Evolutionary conservation across 2,329 filamentous ascomycete genomes (phyloP).

Genomic region (Karstenula rhodostoma): DNA sequence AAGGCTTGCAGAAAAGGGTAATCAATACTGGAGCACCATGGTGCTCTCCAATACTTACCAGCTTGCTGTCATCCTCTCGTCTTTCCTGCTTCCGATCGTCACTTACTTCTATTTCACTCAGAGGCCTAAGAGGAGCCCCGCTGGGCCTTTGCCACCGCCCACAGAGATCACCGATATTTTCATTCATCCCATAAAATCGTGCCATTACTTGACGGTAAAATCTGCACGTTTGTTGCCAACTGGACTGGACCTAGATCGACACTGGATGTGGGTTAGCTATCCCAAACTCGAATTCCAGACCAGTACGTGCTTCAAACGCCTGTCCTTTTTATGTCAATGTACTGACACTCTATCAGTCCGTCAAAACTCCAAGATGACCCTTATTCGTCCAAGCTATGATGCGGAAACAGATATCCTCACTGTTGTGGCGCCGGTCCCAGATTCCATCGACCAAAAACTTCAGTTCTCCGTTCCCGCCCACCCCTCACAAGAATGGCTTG

Average conservation of each 20-base stretch:
- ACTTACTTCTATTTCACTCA: constrained; percentile 39
- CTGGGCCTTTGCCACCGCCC: constrained; percentile 43
- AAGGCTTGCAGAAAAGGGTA: background rate
- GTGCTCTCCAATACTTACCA: constrained; percentile 34
- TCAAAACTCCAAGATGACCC: constrained; percentile 67
- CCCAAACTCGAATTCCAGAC: constrained; percentile 66
- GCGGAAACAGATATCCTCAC: constrained; percentile 56
- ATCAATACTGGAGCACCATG: constrained; percentile 28
- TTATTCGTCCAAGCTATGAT: constrained; percentile 64
- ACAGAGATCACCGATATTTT: constrained; percentile 59
- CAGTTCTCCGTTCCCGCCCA: constrained; percentile 63
- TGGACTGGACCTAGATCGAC: constrained; percentile 68
- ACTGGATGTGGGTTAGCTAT: constrained; percentile 71
- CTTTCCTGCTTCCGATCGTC: constrained; percentile 42
- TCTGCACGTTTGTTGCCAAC: constrained; percentile 61
- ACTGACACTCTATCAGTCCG: constrained; percentile 51
- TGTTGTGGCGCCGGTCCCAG: constrained; percentile 57
- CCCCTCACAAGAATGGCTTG: constrained; percentile 60
- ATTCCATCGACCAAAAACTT: constrained; percentile 39
- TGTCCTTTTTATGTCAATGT: background rate
- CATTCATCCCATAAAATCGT: constrained; percentile 73
- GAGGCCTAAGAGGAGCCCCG: constrained; percentile 21
- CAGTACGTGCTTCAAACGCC: constrained; percentile 37
- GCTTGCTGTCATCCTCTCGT: constrained; percentile 32
- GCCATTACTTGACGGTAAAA: constrained; percentile 66